These are phyloP conservation scores for Podaxis mareebaensis DNA, from an alignment of 768 basidiomycete genomes.

Conservation along the genomic window DNA sequence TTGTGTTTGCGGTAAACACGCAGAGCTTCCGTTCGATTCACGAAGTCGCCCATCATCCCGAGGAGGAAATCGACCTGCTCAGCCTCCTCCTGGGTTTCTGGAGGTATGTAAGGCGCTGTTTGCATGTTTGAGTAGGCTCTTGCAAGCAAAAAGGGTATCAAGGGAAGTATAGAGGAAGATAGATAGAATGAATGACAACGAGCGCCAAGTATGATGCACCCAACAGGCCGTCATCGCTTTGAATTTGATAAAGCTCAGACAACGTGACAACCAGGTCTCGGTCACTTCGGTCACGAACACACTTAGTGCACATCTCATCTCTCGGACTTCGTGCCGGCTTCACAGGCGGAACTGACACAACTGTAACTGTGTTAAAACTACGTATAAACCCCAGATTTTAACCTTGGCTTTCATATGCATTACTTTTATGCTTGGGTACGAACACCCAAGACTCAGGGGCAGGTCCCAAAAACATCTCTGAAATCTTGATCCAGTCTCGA, in stretches of 20 bases:
- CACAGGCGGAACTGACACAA: background rate
- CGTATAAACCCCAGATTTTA: constrained; percentile 21
- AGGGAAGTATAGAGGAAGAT: background rate
- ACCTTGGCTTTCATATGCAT: constrained; percentile 65
- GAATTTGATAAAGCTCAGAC: background rate
- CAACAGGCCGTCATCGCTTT: background rate
- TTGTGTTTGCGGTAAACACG: constrained; percentile 61
- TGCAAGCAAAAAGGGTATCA: background rate
- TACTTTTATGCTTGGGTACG: constrained; percentile 94
- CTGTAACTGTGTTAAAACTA: background rate
- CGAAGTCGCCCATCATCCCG: constrained; percentile 24
- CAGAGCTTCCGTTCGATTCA: constrained; percentile 48
- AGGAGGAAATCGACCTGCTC: constrained; percentile 13
- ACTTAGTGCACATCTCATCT: background rate
- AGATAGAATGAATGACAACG: background rate
- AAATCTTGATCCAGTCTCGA: constrained; percentile 89
- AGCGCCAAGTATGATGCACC: background rate
- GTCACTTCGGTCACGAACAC: background rate
- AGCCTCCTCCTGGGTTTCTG: constrained; percentile 16
- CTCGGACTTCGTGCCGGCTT: background rate
- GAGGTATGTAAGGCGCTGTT: constrained; percentile 14
- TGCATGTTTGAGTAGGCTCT: constrained; percentile 9
- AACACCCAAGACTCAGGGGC: constrained; percentile 83
- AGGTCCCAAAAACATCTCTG: constrained; percentile 93
- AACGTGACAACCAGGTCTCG: background rate